A percentile compares a stretch with the other conserved stretches of the same genome.
Evolutionary conservation across 2,329 filamentous ascomycete genomes (phyloP).

Genomic region (Allantophomopsis lycopodina): DNA sequence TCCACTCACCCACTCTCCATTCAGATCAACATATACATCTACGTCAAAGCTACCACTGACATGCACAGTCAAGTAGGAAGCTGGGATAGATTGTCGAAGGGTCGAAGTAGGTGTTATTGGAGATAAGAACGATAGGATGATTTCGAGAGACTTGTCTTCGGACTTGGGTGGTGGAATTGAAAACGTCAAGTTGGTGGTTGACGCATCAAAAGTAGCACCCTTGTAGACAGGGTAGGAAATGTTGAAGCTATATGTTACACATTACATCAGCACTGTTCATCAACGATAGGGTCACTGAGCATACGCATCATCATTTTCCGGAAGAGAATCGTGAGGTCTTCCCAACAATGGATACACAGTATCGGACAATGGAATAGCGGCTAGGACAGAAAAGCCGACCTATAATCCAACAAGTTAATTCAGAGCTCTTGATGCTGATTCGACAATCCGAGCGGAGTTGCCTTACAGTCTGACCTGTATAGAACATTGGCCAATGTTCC

Average conservation of each 20-base stretch:
- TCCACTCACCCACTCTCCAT: constrained; percentile 74
- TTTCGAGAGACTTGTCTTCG: constrained; percentile 28
- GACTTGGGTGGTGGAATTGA: constrained; percentile 30
- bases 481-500: constrained; percentile 80
- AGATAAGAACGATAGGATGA: constrained; percentile 41
- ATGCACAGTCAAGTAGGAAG: constrained; percentile 60
- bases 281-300: not conserved
- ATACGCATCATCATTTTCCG: constrained; percentile 20
- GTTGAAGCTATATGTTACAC: constrained; percentile 30
- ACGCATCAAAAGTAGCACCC: constrained; percentile 53
- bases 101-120: constrained; percentile 18
- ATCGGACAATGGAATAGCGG: constrained; percentile 42
- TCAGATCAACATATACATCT: constrained; percentile 52
- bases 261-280: constrained; percentile 12
- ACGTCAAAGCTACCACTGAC: constrained; percentile 54
- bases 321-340: constrained; percentile 49
- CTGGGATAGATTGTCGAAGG: constrained; percentile 34
- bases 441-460: not conserved
- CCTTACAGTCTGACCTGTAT: constrained; percentile 51
- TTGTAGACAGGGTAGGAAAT: constrained; percentile 43
- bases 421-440: constrained; percentile 1
- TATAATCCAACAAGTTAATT: constrained; percentile 9
- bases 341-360: constrained; percentile 51
- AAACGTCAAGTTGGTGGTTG: constrained; percentile 57
- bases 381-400: constrained; percentile 50